These are phyloP conservation scores for Phytophthora melonis DNA, from an alignment of 352 stramenopile genomes.

Conservation along the genomic window DNA sequence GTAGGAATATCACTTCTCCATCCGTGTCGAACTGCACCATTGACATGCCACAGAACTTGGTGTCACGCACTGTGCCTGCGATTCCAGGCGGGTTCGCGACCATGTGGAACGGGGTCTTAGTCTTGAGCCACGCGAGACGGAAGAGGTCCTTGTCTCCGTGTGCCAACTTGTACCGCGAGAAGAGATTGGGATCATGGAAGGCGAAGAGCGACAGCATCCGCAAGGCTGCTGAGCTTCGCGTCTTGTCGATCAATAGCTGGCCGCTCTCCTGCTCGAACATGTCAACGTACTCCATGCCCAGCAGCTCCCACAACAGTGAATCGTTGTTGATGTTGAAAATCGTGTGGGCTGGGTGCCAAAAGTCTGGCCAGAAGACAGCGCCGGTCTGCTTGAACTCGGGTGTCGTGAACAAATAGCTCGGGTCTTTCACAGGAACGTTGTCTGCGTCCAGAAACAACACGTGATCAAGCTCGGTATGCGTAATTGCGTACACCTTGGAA, in stretches of 20 bases:
- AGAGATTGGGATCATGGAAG: constrained; percentile 52
- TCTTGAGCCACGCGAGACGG: constrained; percentile 64
- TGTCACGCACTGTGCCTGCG: constrained; percentile 41
- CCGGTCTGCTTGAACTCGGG: constrained; percentile 8
- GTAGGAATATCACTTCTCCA: constrained; percentile 57
- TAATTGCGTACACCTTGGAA: constrained; percentile 8
- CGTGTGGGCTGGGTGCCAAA: constrained; percentile 5
- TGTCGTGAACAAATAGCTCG: constrained; percentile 6
- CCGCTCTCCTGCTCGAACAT: constrained; percentile 17
- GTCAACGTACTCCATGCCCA: constrained; percentile 6
- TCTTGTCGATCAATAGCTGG: constrained; percentile 3
- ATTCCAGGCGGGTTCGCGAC: constrained; percentile 48
- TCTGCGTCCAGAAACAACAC: constrained; percentile 13
- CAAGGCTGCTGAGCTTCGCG: not conserved
- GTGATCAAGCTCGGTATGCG: not conserved
- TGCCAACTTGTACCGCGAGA: constrained; percentile 47
- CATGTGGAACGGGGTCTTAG: constrained; percentile 61
- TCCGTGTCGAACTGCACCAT: constrained; percentile 56
- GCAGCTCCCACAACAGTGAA: constrained; percentile 13
- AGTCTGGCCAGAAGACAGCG: constrained; percentile 12
- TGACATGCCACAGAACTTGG: constrained; percentile 64
- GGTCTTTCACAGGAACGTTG: constrained; percentile 4
- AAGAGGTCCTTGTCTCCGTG: constrained; percentile 73
- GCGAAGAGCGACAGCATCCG: constrained; percentile 36
- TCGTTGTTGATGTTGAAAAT: constrained; percentile 10